A percentile compares a stretch with the other conserved stretches of the same genome.
Conservation (phyloP, 345 rosid species). For the Aquilaria sinensis region DNA sequence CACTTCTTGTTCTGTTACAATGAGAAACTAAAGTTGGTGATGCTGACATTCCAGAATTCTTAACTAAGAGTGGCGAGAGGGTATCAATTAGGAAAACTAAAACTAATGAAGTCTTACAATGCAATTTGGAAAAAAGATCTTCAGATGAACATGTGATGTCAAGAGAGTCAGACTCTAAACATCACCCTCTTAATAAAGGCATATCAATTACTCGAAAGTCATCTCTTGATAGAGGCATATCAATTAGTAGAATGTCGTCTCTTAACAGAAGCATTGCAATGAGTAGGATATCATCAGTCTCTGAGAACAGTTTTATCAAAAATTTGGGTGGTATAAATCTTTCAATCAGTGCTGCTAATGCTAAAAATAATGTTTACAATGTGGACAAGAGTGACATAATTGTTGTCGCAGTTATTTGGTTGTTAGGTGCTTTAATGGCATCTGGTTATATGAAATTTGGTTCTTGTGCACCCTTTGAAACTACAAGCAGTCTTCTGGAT, state of each 20-base stretch:
- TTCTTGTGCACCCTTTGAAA: slow-evolving; percentile 46
- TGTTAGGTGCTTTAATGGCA: slow-evolving; percentile 79
- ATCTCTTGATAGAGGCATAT: too few relatives aligned
- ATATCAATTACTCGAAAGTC: too few relatives aligned
- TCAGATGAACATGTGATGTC: slow-evolving; percentile 26
- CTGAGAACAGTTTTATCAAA: slow-evolving; percentile 46
- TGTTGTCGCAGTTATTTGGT: slow-evolving; percentile 79
- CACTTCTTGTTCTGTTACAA: slow-evolving; percentile 94
- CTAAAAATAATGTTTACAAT: slow-evolving; percentile 90
- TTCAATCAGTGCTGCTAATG: slow-evolving; percentile 90
- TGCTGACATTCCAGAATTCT: slow-evolving; percentile 28
- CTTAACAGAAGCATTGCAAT: slow-evolving; percentile 24
- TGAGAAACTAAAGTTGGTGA: slow-evolving; percentile 91
- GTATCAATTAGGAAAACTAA: slow-evolving; percentile 34
- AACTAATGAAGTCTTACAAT: slow-evolving; percentile 26
- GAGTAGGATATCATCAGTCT: slow-evolving; percentile 55
- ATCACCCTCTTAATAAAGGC: background rate
- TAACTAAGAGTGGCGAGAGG: slow-evolving; percentile 26
- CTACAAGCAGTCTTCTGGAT: slow-evolving; percentile 51
- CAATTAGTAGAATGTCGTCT: background rate
- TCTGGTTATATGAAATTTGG: slow-evolving; percentile 72
- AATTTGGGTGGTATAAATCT: slow-evolving; percentile 94
- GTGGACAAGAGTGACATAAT: slow-evolving; percentile 83
- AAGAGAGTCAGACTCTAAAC: slow-evolving; percentile 31
- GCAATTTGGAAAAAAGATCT: slow-evolving; percentile 39